Base-by-base conservation (phyloP, 2,329 filamentous ascomycete genomes). In the Neophaeococcomyces mojaviensis region DNA sequence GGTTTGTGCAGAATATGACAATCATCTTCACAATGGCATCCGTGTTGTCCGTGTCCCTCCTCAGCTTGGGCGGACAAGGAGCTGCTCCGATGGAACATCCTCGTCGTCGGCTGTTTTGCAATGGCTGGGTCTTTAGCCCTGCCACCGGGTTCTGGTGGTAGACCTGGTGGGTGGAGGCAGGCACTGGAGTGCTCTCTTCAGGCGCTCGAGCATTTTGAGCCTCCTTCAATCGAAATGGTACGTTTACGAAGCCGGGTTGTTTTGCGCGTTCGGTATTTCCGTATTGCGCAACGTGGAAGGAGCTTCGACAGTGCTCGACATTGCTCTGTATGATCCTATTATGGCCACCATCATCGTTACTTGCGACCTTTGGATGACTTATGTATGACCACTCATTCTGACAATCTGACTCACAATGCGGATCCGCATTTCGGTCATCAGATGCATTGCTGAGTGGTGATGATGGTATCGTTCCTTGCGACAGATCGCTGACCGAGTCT, bases 1-100 rank as follows among this genome's bases (percentile, higher is more conserved):
- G 94, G 67, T 95, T 88, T 45, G 92, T 92, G 44, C 92, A 92
- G 58, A 90, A 94, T 79, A 96, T 90, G 45, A 59, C 57, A 43
- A 58, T 51, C 4, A 50, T 46, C 16, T 43, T 48, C 10, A 57
- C 56, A 44, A 58, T 55, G 36, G 51, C 46, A 31, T 57, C 55
- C 6, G 55, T 52, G 31, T 47, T 44, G 20, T 57, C 55, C 9
- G 55, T 57, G 28, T 57, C 55, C 32, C 55, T 44, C 48, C 48
- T 55, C 12, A 57, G 45, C 35, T 31, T 19, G 13, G 43, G 43
- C 8, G 47, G 47, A 13, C 20, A 18, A 12, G n/a, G 31, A 36
- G 31, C 24, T 34, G 15, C 16, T 31, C 26, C 20, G n/a, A 31
- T 40, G 7, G 44, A 35, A 7, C 31, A 24, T 32, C 41, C 41